Conservation (phyloP, 257 asterid species). For the Solanum lycopersicoides region DNA sequence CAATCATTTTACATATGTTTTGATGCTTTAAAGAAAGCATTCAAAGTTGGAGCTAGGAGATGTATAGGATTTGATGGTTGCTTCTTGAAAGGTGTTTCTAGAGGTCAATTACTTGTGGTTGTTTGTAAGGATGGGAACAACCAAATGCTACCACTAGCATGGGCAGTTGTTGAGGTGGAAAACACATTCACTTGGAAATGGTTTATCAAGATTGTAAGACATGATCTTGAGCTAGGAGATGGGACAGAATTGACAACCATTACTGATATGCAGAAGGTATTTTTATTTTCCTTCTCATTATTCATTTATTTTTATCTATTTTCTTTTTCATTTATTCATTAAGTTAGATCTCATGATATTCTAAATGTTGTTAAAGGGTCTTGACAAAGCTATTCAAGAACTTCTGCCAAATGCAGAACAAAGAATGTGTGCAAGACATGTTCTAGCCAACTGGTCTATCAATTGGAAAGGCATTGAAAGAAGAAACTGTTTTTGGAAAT, state of each 20-base stretch:
- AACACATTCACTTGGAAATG: not conserved
- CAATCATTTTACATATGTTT: no score
- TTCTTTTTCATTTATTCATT: no score
- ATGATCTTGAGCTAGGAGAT: not conserved
- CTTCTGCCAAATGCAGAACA: not conserved
- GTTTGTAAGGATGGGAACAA: not conserved
- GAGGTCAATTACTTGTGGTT: not conserved
- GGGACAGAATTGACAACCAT: not conserved
- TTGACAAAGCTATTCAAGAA: not conserved
- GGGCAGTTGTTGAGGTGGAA: not conserved
- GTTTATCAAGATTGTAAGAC: not conserved
- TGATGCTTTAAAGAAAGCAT: no score
- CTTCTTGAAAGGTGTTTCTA: not conserved
- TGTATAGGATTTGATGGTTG: no score
- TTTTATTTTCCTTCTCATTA: not conserved
- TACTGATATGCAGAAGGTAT: not conserved
- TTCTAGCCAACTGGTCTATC: no score
- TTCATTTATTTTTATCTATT: no score
- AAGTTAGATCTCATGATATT: no score
- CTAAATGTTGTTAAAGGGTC: not conserved
- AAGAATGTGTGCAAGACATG: no score
- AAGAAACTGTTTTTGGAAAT: no score
- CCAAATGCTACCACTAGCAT: not conserved
- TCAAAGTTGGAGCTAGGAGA: no score
- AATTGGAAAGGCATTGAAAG: no score